Percentiles rank a stretch among this genome's conserved stretches.
These are phyloP conservation scores for Ciborinia camelliae DNA, from an alignment of 2,329 filamentous ascomycete species.

Conservation along the genomic window DNA sequence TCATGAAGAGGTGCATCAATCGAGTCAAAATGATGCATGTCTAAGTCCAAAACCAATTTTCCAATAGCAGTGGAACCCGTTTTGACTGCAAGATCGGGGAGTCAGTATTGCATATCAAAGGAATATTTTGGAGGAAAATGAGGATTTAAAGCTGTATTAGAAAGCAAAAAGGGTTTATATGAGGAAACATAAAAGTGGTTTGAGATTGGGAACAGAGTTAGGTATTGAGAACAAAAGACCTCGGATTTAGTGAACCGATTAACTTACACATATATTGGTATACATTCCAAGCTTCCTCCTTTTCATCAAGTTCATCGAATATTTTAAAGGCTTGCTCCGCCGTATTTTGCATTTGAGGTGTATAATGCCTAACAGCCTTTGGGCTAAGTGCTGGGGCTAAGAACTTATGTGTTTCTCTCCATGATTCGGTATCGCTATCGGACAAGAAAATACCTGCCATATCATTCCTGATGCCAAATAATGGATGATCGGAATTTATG, in stretches of 20 bases:
- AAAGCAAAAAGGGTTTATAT: too few species aligned
- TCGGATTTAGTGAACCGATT: too few species aligned
- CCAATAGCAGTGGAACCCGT: conserved; percentile 44
- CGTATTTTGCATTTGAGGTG: conserved; percentile 26
- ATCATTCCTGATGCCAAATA: conserved; percentile 24
- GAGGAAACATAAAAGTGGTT: too few species aligned
- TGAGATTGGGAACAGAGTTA: too few species aligned
- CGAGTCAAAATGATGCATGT: conserved; percentile 44
- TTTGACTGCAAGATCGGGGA: too few species aligned
- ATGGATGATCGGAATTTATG: conserved; percentile 32
- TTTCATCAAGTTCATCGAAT: conserved; percentile 28
- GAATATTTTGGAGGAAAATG: too few species aligned
- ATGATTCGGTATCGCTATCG: conserved; percentile 26
- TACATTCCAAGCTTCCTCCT: conserved; percentile 43
- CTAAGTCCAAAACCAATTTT: conserved; percentile 44
- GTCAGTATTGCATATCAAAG: too few species aligned
- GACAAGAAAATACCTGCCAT: conserved; percentile 25
- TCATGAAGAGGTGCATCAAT: conserved; percentile 42
- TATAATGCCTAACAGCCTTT: conserved; percentile 41
- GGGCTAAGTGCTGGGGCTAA: conserved; percentile 27
- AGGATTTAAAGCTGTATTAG: too few species aligned
- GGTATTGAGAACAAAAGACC: too few species aligned
- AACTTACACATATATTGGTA: conserved; percentile 50
- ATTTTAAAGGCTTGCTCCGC: conserved; percentile 27
- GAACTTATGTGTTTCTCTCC: conserved; percentile 25